These are phyloP conservation scores for Blastocystis hominis DNA, from an alignment of 352 stramenopile genomes.

Conservation along the genomic window DNA sequence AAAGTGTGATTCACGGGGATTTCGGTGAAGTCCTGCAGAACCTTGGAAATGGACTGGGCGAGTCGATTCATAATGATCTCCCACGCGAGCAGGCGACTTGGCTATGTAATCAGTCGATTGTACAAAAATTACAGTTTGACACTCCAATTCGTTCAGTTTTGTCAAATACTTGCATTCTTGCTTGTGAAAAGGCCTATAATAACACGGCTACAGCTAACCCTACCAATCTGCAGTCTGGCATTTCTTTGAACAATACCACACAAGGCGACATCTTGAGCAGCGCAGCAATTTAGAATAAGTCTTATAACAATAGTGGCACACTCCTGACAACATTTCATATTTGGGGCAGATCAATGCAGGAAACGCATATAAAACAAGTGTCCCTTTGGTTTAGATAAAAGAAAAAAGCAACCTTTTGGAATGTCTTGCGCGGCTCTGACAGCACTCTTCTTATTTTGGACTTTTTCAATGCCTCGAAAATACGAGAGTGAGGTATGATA, in stretches of 20 bases:
- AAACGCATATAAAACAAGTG: background rate
- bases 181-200: slow-evolving; percentile 16
- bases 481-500: background rate
- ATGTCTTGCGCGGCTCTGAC: background rate
- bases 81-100: background rate
- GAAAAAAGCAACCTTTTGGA: background rate
- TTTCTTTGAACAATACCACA: slow-evolving; percentile 37
- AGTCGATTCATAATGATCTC: background rate
- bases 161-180: background rate
- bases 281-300: background rate
- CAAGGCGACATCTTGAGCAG: slow-evolving; percentile 12
- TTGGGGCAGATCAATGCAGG: background rate
- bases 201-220: background rate
- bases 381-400: background rate
- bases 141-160: background rate
- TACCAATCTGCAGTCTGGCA: slow-evolving; percentile 48
- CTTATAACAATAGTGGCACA: slow-evolving; percentile 49
- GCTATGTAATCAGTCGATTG: background rate
- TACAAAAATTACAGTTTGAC: background rate
- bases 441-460: background rate
- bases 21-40: background rate
- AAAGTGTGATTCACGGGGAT: background rate
- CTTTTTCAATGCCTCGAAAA: background rate
- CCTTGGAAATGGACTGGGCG: background rate
- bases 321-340: background rate